phyloP scores from a whole-genome alignment of 768 basidiomycete genomes.

The Suillus cothurnatus region DNA sequence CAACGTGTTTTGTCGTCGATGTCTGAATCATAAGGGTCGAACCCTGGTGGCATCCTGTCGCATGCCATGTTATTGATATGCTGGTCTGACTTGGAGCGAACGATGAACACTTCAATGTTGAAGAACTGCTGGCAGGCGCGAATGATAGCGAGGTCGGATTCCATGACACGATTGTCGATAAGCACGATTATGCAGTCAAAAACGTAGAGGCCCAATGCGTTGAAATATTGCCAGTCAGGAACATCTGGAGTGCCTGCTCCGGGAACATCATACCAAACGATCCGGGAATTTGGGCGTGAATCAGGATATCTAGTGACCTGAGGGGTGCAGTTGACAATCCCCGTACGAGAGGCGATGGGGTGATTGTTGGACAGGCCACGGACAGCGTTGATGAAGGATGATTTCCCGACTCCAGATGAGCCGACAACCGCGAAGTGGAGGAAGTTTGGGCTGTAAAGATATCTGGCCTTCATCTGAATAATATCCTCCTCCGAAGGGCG shows the following conservation, averaged over 20 bases:
- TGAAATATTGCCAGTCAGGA: slow-evolving; percentile 29
- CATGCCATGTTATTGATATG: slow-evolving; percentile 26
- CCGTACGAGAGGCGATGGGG: slow-evolving; percentile 24
- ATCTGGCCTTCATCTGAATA: not conserved
- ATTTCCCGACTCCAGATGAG: slow-evolving; percentile 28
- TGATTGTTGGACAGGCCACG: slow-evolving; percentile 24
- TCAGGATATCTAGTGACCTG: slow-evolving; percentile 19
- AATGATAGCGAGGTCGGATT: not conserved
- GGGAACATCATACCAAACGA: slow-evolving; percentile 31
- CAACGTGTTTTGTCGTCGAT: not conserved
- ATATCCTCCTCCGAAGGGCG: slow-evolving; percentile 19
- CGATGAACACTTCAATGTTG: slow-evolving; percentile 21
- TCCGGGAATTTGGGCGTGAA: slow-evolving; percentile 11
- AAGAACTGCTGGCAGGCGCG: not conserved
- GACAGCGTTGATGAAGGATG: slow-evolving; percentile 32
- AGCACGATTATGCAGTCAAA: slow-evolving; percentile 16
- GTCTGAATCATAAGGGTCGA: slow-evolving; percentile 18
- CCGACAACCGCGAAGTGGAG: slow-evolving; percentile 32
- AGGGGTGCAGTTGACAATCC: slow-evolving; percentile 19
- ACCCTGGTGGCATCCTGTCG: slow-evolving; percentile 16
- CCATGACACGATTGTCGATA: slow-evolving; percentile 13
- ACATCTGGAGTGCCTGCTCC: slow-evolving; percentile 27
- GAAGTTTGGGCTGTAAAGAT: slow-evolving; percentile 13
- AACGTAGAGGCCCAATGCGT: slow-evolving; percentile 23
- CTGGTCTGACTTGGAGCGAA: slow-evolving; percentile 39